Percentiles rank a stretch among this genome's conserved stretches.
Conservation (phyloP, 768 basidiomycete species). For the Tulasnella sp. region DNA sequence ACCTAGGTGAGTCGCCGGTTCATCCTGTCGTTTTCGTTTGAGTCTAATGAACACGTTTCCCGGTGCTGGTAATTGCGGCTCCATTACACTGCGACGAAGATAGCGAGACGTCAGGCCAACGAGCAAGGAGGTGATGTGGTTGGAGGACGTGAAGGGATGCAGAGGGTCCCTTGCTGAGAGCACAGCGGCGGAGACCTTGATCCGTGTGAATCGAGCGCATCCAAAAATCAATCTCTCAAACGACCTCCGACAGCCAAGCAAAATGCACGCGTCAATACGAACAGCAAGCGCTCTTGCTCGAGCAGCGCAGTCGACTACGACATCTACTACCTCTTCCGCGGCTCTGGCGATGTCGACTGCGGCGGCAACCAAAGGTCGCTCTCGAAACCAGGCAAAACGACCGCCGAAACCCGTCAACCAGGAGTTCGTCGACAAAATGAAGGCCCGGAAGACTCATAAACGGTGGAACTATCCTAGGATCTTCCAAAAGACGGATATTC, state of each 20-base stretch:
- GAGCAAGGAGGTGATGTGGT: neutral
- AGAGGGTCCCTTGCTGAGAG: neutral
- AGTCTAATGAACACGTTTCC: conserved; percentile 10
- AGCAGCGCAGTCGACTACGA: neutral
- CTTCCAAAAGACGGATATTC: conserved; percentile 27
- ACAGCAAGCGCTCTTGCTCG: conserved; percentile 1
- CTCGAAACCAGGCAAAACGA: conserved; percentile 7
- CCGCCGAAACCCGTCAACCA: conserved; percentile 8
- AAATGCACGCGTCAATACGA: conserved; percentile 12
- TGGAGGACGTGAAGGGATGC: neutral
- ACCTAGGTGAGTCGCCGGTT: conserved; percentile 19
- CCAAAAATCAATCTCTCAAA: conserved; percentile 7
- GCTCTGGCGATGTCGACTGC: conserved; percentile 3
- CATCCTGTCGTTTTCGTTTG: conserved; percentile 21
- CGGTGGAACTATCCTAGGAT: conserved; percentile 17
- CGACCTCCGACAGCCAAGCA: neutral
- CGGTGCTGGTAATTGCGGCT: neutral
- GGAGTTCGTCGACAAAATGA: neutral
- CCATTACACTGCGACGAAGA: neutral
- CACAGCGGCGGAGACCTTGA: neutral
- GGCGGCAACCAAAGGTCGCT: conserved; percentile 3
- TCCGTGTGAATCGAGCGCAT: neutral
- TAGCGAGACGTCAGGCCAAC: neutral
- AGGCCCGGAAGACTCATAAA: conserved; percentile 12
- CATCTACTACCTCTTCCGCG: neutral